Evolutionary conservation across 2,329 filamentous ascomycete species (phyloP), one percentile per base, ranked within the genome.

Genomic region (Botryotinia globosa): DNA sequence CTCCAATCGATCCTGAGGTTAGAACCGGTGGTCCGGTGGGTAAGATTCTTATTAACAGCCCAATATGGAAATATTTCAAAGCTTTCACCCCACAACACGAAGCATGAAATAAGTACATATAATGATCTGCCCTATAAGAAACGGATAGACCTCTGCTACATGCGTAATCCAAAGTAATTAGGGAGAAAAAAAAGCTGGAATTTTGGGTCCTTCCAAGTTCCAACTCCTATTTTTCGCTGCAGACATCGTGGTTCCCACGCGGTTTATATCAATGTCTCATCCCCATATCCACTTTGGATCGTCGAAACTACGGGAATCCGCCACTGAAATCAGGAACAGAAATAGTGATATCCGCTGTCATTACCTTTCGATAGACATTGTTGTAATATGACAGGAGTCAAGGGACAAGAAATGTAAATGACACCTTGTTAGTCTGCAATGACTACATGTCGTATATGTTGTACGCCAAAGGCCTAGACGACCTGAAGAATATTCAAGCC

Each of bases 201-300:
- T n/a, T 67, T 29, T 54, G 48, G 64, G 22, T 25, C 25, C 64
- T 48, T 39, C 45, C n/a, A 56, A 56, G n/a, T 56, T 18, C 34
- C n/a, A 42, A 68, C 37, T 68, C 48, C 65, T 68, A 42, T 32
- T 32, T 56, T 42, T 54, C 29, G 18, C 64, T 39, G 12, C 34
- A 42, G 22, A 32, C 10, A 32, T 68, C 48, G 6, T 42, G 48
- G 37, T 56, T 68, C 34, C 65, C 48, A 42, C 65, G 65, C 25
- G 65, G 34, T 58, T 68, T 68, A 56, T 58, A 58, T 68, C 39
- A 56, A 68, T 56, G 65, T 67, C 45, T 67, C 64, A 68, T 56
- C 65, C 48, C 48, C 39, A 68, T 58, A 68, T 68, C 65, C 65
- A 68, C 65, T 68, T 56, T 58, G 37, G 65, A 68, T 56, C 48